These are phyloP conservation scores for Dothiorella sarmentorum DNA, from an alignment of 2,329 filamentous ascomycete genomes.

Conservation along the genomic window DNA sequence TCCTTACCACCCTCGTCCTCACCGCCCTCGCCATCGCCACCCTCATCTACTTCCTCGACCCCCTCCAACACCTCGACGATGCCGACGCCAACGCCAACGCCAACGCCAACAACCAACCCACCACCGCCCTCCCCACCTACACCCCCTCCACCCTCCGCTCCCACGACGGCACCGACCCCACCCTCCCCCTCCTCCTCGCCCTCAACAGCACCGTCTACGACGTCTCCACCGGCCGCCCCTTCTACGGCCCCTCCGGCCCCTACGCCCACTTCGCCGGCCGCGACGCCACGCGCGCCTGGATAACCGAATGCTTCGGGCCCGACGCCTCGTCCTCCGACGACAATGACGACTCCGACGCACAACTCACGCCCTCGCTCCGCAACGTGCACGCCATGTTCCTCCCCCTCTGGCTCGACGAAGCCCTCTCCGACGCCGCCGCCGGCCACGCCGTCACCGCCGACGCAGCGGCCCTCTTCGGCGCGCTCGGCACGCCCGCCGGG, in stretches of 20 bases:
- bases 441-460: constrained; percentile 19
- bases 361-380: constrained; percentile 27
- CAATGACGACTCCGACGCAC: not conserved
- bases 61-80: constrained; percentile 3
- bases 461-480: not conserved
- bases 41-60: constrained; percentile 6
- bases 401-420: constrained; percentile 29
- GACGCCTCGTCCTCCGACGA: not conserved
- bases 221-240: constrained; percentile 26
- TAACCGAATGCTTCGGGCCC: constrained; percentile 30
- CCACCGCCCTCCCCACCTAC: not conserved
- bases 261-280: constrained; percentile 30
- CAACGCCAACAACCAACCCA: not conserved
- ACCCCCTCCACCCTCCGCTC: constrained; percentile 24
- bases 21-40: constrained; percentile 3
- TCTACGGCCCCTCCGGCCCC: constrained; percentile 31
- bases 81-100: not conserved
- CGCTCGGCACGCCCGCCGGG: not conserved
- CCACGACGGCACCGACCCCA: constrained; percentile 26
- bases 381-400: constrained; percentile 28
- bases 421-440: constrained; percentile 21
- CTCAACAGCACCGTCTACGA: constrained; percentile 32
- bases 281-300: constrained; percentile 30
- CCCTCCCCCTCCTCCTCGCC: constrained; percentile 29
- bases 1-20: not conserved